These are phyloP conservation scores for Solanum neorickii DNA, from an alignment of 257 asterid genomes.

Conservation along the genomic window DNA sequence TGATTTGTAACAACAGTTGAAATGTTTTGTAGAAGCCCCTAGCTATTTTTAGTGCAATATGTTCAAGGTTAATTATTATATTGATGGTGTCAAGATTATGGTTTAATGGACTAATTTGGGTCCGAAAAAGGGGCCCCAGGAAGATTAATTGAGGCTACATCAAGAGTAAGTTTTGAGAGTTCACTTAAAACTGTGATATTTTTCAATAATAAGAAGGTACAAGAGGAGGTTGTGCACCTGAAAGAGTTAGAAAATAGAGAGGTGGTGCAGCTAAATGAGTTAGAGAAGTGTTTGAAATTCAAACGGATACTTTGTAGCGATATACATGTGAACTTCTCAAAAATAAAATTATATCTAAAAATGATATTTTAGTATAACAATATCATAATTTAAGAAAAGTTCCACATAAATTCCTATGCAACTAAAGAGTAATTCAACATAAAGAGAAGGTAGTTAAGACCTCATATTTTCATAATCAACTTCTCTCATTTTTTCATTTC, in stretches of 20 bases:
- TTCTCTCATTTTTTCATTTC: background rate
- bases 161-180: background rate
- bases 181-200: background rate
- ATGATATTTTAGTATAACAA: no score
- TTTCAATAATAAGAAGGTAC: no score
- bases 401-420: no score
- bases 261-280: background rate
- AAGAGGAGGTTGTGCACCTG: background rate
- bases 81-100: background rate
- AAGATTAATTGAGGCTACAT: background rate
- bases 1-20: background rate
- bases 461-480: background rate
- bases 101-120: background rate
- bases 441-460: background rate
- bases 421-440: background rate
- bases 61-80: background rate
- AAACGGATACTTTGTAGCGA: background rate
- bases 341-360: no score
- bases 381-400: background rate
- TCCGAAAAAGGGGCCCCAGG: background rate
- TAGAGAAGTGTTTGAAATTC: background rate
- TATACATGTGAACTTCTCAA: background rate
- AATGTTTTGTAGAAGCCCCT: background rate
- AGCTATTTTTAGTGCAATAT: background rate
- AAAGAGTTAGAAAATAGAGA: background rate